These are phyloP conservation scores for Inonotus obliquus DNA, from an alignment of 1,284 basidiomycete genomes.

Conservation along the genomic window DNA sequence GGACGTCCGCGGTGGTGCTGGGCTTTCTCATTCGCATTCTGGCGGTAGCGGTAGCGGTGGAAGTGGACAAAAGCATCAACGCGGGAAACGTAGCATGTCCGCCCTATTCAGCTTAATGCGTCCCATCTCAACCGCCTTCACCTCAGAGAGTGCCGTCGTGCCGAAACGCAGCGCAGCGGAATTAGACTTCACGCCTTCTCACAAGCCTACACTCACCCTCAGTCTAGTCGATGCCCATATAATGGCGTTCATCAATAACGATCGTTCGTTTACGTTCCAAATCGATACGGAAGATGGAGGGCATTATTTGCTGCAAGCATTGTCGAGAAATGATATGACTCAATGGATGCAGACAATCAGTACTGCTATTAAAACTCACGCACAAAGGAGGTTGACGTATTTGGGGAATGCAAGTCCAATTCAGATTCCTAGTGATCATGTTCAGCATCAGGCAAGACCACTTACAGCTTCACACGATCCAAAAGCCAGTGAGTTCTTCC, in stretches of 20 bases:
- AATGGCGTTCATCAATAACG: constrained; percentile 66
- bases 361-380: constrained; percentile 63
- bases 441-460: constrained; percentile 38
- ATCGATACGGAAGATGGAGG: constrained; percentile 82
- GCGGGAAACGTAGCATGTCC: constrained; percentile 80
- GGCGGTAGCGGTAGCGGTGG: constrained; percentile 38
- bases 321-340: constrained; percentile 60
- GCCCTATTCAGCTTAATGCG: constrained; percentile 80
- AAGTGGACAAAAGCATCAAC: constrained; percentile 57
- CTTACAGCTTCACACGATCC: constrained; percentile 46
- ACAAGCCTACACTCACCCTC: constrained; percentile 69
- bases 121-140: constrained; percentile 80
- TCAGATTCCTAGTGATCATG: constrained; percentile 58
- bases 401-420: constrained; percentile 67
- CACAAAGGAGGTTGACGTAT: constrained; percentile 76
- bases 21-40: background rate
- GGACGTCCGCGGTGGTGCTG: constrained; percentile 41
- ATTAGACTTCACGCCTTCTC: constrained; percentile 63
- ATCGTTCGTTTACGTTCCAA: constrained; percentile 76
- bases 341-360: constrained; percentile 73
- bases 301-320: constrained; percentile 71
- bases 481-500: constrained; percentile 46
- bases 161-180: constrained; percentile 62
- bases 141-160: constrained; percentile 47
- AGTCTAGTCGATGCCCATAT: constrained; percentile 68